Conservation (phyloP, 164 flowering plant genomes). For the Berberis thunbergii region DNA sequence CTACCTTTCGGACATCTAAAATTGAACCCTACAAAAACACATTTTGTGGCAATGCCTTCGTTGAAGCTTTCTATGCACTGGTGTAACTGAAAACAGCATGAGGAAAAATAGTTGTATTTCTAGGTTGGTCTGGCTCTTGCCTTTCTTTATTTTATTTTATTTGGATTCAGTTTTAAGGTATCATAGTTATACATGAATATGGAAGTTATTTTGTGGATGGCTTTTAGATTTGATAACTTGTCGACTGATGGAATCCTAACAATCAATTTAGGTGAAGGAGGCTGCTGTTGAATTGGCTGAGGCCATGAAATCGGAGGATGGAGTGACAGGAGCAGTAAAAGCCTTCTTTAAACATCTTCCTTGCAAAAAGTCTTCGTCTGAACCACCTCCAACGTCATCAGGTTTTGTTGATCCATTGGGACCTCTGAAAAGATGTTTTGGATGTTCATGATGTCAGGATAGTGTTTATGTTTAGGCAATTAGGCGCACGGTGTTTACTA, state of each 20-base stretch:
- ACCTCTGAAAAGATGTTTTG: slow-evolving; percentile 35
- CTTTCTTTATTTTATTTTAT: no score
- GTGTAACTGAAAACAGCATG: no score
- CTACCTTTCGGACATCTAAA: no score
- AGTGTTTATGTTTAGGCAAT: background rate
- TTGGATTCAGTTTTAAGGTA: no score
- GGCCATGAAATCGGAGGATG: slow-evolving; percentile 92
- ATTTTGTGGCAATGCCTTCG: no score
- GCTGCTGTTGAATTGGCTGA: slow-evolving; percentile 69
- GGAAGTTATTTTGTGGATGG: background rate
- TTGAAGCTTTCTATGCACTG: no score
- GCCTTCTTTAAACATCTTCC: slow-evolving; percentile 94
- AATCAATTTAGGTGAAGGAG: slow-evolving; percentile 61
- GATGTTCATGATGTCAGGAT: slow-evolving; percentile 45
- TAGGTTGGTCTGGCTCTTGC: no score
- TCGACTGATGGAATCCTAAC: background rate
- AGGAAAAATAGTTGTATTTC: no score
- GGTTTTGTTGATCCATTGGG: slow-evolving; percentile 22
- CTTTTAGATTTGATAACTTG: background rate
- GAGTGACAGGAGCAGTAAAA: slow-evolving; percentile 87
- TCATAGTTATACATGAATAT: background rate
- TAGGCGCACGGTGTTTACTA: background rate
- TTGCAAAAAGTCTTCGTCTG: slow-evolving; percentile 22
- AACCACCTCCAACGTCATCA: slow-evolving; percentile 28
- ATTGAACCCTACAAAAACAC: no score